These are phyloP conservation scores for Huiozyma naganishii DNA, from an alignment of 805 yeast genomes.

Conservation along the genomic window DNA sequence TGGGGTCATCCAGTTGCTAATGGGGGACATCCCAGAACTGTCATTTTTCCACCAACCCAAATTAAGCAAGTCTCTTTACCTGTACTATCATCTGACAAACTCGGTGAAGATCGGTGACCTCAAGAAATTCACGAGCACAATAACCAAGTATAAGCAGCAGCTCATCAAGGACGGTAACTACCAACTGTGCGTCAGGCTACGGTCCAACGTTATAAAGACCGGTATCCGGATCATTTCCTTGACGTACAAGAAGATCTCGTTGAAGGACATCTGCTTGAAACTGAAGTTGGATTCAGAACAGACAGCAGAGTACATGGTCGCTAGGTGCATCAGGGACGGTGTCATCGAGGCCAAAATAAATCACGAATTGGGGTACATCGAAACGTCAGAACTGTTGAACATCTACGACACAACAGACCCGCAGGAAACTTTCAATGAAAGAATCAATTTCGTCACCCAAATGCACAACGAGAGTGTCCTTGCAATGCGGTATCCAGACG, in stretches of 20 bases:
- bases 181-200: conserved; percentile 74
- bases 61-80: conserved; percentile 51
- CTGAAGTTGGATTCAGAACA: conserved; percentile 89
- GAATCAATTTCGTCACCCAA: conserved; percentile 84
- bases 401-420: conserved; percentile 83
- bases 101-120: conserved; percentile 92
- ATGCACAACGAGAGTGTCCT: conserved; percentile 87
- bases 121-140: conserved; percentile 61
- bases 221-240: conserved; percentile 90
- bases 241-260: conserved; percentile 81
- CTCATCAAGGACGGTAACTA: conserved; percentile 71
- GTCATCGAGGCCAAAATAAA: conserved; percentile 92
- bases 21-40: conserved; percentile 94
- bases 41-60: conserved; percentile 60
- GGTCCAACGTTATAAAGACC: conserved; percentile 95
- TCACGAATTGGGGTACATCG: conserved; percentile 85
- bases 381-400: conserved; percentile 76
- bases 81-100: conserved; percentile 77
- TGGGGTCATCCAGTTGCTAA: conserved; percentile 79
- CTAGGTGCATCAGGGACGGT: conserved; percentile 94
- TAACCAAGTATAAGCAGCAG: conserved; percentile 47
- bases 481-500: conserved; percentile 83
- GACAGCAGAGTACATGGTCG: conserved; percentile 91
- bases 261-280: conserved; percentile 88
- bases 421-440: conserved; percentile 77